Evolutionary conservation across 192 early-diverging fungal genomes (phyloP).

Genomic region (Gryganskiella cystojenkinii): DNA sequence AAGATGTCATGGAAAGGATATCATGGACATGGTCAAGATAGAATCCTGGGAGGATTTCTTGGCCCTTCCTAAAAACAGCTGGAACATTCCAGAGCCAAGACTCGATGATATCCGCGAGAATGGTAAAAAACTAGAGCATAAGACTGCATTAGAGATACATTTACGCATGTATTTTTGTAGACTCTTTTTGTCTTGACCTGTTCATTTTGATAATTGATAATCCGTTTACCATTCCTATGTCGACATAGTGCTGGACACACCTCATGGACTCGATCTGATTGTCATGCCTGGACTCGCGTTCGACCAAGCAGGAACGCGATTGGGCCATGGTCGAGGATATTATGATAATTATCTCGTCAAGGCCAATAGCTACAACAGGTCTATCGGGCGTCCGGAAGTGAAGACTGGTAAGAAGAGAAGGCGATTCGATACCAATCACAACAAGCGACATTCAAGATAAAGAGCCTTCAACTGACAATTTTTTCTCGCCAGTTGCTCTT

Average conservation of each 20-base stretch:
- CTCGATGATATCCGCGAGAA: slow-evolving; percentile 60
- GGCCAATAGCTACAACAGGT: slow-evolving; percentile 28
- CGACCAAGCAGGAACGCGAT: slow-evolving; percentile 62
- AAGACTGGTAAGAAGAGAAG: slow-evolving; percentile 50
- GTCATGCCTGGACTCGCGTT: slow-evolving; percentile 73
- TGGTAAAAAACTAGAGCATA: slow-evolving; percentile 46
- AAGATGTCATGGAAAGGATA: slow-evolving; percentile 56
- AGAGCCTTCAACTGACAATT: too few species aligned
- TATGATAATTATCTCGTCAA: slow-evolving; percentile 68
- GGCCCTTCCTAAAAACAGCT: slow-evolving; percentile 69
- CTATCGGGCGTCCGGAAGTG: slow-evolving; percentile 27
- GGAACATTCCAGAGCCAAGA: slow-evolving; percentile 75
- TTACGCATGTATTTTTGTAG: background rate
- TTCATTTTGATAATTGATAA: background rate
- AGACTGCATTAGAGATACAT: background rate
- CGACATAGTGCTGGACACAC: slow-evolving; percentile 62
- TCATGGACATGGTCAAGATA: slow-evolving; percentile 80
- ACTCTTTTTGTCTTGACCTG: background rate
- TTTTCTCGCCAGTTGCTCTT: slow-evolving; percentile 50
- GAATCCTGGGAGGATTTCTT: slow-evolving; percentile 67
- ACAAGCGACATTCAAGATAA: too few species aligned
- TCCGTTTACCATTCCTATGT: too few species aligned
- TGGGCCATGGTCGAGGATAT: slow-evolving; percentile 76
- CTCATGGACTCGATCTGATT: slow-evolving; percentile 66
- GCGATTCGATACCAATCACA: too few species aligned